A percentile compares a stretch with the other conserved stretches of the same genome.
Evolutionary conservation across 1,284 basidiomycete species (phyloP).

Genomic region (Irpex sp.): DNA sequence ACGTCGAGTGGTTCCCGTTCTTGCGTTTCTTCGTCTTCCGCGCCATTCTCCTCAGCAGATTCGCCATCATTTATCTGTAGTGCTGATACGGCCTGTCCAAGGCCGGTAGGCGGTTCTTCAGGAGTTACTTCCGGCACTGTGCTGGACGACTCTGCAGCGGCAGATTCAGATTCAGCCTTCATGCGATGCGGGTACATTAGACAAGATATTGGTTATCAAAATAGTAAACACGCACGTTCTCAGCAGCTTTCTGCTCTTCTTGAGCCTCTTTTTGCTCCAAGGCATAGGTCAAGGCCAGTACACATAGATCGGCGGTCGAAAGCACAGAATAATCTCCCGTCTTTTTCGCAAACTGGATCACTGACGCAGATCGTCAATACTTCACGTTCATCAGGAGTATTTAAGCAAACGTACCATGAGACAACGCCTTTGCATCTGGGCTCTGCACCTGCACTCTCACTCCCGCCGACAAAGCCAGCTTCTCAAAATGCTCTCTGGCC

Average conservation of each 20-base stretch:
- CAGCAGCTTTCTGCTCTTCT: conserved; percentile 10
- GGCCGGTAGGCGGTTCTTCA: not conserved
- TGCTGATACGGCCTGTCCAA: not conserved
- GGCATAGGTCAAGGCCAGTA: conserved; percentile 87
- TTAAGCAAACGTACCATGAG: conserved; percentile 59
- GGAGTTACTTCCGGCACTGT: not conserved
- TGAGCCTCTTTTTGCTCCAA: conserved; percentile 55
- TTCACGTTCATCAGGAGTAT: not conserved
- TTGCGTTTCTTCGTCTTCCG: conserved; percentile 12
- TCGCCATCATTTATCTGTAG: conserved; percentile 13
- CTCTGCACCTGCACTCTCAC: conserved; percentile 73
- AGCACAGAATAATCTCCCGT: conserved; percentile 96
- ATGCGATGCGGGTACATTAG: not conserved
- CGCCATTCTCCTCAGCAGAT: not conserved
- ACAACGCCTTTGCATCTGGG: conserved; percentile 71
- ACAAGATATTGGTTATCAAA: not conserved
- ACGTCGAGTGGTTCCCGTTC: conserved; percentile 43
- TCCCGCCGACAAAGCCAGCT: conserved; percentile 68
- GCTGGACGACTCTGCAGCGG: not conserved
- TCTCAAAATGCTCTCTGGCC: conserved; percentile 82
- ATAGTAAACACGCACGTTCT: conserved; percentile 1
- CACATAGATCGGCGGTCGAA: conserved; percentile 87
- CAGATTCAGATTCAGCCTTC: not conserved
- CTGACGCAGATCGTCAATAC: conserved; percentile 37
- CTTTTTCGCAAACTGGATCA: conserved; percentile 90